Conservation (phyloP, 768 basidiomycete genomes). For the Boletus subparvulus region DNA sequence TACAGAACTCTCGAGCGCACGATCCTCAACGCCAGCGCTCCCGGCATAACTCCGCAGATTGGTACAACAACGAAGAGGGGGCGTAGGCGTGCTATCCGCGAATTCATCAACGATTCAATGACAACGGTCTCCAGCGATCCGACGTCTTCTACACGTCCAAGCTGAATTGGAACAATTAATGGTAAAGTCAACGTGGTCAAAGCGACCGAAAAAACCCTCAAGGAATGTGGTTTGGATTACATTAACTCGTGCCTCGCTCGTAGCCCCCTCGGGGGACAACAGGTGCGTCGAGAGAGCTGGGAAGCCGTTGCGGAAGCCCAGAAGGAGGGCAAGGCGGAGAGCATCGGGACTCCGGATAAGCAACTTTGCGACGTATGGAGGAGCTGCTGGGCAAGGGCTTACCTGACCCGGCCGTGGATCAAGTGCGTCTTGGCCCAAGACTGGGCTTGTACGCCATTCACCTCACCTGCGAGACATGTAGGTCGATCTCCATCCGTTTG, state of each 20-base stretch:
- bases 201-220: constrained; percentile 52
- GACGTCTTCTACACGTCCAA: constrained; percentile 72
- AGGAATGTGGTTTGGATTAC: constrained; percentile 34
- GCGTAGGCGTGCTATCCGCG: constrained; percentile 58
- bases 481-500: constrained; percentile 68
- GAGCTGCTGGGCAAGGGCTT: constrained; percentile 48
- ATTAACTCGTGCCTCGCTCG: constrained; percentile 4
- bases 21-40: background rate
- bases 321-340: background rate
- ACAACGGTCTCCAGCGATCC: constrained; percentile 40
- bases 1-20: background rate
- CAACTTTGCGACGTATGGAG: constrained; percentile 44
- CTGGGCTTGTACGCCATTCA: background rate
- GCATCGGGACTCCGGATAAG: constrained; percentile 5
- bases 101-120: constrained; percentile 46
- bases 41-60: constrained; percentile 5
- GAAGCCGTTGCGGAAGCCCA: constrained; percentile 1
- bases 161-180: constrained; percentile 49
- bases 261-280: constrained; percentile 2
- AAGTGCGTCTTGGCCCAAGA: constrained; percentile 37
- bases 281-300: constrained; percentile 6
- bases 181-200: constrained; percentile 46
- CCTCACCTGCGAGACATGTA: constrained; percentile 19
- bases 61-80: constrained; percentile 53
- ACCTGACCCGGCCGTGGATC: constrained; percentile 59